Evolutionary conservation across 345 rosid genomes (phyloP).

Genomic region (Lepidium sativum): DNA sequence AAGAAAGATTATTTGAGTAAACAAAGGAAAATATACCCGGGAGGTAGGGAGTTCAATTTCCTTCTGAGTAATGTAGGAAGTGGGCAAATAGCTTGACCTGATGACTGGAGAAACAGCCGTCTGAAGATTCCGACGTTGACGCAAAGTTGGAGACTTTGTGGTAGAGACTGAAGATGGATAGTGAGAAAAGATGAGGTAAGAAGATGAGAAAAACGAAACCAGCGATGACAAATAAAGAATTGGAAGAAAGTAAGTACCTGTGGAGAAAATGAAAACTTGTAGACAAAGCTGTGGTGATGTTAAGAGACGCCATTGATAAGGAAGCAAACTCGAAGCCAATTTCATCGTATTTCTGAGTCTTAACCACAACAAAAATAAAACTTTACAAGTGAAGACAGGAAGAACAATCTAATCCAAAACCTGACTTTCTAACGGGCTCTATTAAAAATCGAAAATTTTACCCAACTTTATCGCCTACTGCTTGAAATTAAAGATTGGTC

Average conservation of each 20-base stretch:
- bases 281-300: slow-evolving; percentile 14
- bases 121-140: slow-evolving; percentile 48
- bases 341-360: slow-evolving; percentile 11
- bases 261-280: slow-evolving; percentile 13
- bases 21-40: slow-evolving; percentile 6
- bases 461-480: no score
- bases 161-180: slow-evolving; percentile 3
- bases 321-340: slow-evolving; percentile 27
- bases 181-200: neutral
- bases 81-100: slow-evolving; percentile 53
- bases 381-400: no score
- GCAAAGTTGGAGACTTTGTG: slow-evolving; percentile 27
- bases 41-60: slow-evolving; percentile 23
- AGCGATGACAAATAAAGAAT: neutral
- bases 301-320: slow-evolving; percentile 28
- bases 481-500: no score
- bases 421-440: no score
- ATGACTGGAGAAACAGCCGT: slow-evolving; percentile 39
- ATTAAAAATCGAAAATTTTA: no score
- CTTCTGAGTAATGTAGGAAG: slow-evolving; percentile 29
- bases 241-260: neutral
- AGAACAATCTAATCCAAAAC: no score
- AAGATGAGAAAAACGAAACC: neutral
- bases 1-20: neutral
- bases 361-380: neutral